Evolutionary conservation across 1,284 basidiomycete genomes (phyloP).

Genomic region (Cystobasidium sp.): DNA sequence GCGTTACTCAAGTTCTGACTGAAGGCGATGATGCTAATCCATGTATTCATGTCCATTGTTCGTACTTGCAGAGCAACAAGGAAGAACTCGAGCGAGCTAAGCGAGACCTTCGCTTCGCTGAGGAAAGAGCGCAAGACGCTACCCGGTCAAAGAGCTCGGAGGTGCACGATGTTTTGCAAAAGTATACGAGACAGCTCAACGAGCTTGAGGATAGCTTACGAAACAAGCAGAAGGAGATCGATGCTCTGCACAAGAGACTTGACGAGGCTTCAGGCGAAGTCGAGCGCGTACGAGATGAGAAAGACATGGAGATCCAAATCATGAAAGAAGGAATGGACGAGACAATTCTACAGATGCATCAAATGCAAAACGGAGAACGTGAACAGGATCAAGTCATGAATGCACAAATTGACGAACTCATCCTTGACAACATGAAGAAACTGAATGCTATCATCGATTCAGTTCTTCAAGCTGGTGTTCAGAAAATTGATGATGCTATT

Average conservation of each 20-base stretch:
- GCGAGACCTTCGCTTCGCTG: conserved; percentile 93
- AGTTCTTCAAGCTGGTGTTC: conserved; percentile 92
- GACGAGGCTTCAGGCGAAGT: conserved; percentile 75
- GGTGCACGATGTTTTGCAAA: conserved; percentile 82
- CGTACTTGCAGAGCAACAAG: conserved; percentile 73
- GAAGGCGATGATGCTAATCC: background rate
- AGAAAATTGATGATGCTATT: conserved; percentile 95
- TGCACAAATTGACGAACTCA: conserved; percentile 94
- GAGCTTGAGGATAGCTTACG: conserved; percentile 93
- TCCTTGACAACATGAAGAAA: conserved; percentile 96
- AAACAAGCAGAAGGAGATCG: conserved; percentile 90
- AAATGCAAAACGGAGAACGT: conserved; percentile 83
- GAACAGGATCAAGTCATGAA: conserved; percentile 86
- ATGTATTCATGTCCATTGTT: background rate
- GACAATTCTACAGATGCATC: conserved; percentile 86
- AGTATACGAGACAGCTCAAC: conserved; percentile 93
- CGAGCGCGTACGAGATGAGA: conserved; percentile 85
- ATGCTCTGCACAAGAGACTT: conserved; percentile 80
- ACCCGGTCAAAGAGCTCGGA: conserved; percentile 90
- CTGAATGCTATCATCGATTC: conserved; percentile 99
- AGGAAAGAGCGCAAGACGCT: conserved; percentile 94
- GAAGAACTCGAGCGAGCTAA: conserved; percentile 93
- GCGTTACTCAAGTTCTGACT: no score
- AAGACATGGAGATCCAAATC: conserved; percentile 94
- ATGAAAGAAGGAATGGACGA: conserved; percentile 95